Conservation (phyloP, 352 stramenopile species). For the Blastocystis sp. region DNA sequence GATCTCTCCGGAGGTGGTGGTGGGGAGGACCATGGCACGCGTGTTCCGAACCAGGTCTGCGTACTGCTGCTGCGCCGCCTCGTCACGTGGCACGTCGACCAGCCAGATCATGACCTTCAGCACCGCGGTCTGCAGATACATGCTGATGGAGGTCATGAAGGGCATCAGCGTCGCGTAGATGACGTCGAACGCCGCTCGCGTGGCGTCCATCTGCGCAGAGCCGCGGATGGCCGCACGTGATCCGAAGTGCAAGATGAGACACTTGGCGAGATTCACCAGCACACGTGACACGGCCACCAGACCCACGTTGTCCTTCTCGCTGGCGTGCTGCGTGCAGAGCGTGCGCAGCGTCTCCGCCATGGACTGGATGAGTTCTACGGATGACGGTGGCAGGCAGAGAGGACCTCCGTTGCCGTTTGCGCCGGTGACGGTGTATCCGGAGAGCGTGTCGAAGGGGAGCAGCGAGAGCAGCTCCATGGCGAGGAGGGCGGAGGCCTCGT, state of each 20-base stretch:
- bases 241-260: conserved; percentile 21
- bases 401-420: not conserved
- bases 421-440: not conserved
- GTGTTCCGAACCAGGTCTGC: not conserved
- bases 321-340: not conserved
- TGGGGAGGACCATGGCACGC: not conserved
- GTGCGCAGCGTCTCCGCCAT: not conserved
- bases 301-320: not conserved
- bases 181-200: not conserved
- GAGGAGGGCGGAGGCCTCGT: not conserved
- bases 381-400: not conserved
- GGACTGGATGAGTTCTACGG: not conserved
- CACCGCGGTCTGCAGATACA: conserved; percentile 20
- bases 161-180: not conserved
- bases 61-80: not conserved
- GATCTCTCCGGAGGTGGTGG: not conserved
- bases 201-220: not conserved
- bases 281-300: conserved; percentile 10
- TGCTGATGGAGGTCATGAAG: not conserved
- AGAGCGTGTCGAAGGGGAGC: not conserved
- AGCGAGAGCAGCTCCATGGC: conserved; percentile 25
- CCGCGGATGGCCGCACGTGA: not conserved
- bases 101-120: conserved; percentile 50
- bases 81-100: not conserved
- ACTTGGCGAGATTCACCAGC: not conserved